Evolutionary conservation across 2,329 filamentous ascomycete species (phyloP), one percentile per base, ranked within the genome.

Genomic region (Pseudogymnoascus sp.): DNA sequence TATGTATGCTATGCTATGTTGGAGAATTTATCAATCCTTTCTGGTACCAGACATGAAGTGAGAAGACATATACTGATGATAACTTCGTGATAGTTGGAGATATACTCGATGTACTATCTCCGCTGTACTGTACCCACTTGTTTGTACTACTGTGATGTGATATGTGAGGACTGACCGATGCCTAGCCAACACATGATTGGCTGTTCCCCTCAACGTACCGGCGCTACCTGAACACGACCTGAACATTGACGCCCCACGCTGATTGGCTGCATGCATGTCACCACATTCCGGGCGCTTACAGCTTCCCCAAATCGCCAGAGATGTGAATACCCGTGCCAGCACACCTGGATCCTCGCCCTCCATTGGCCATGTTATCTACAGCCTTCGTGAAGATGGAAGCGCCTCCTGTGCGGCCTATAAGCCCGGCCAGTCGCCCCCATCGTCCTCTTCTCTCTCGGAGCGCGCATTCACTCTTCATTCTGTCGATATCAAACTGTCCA

Each of bases 281-380:
- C n/a, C 47, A 54, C 47, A 54, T 54, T 32, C 47, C 47, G 47
- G 47, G 47, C 47, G 47, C 47, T 54, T 54, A 54, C 47, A 54
- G 47, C 47, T 54, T 12, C 5, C 25, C 25, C 43, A 16, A 18
- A 54, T n/a, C 43, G 43, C 43, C 43, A 54, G 43, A 54, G n/a
- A n/a, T 54, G 43, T 54, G 43, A 54, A 54, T 54, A 32, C 47
- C 47, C 47, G 28, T 54, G 25, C 47, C 47, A 54, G 47, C 47
- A 54, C 47, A 54, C 47, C 32, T 54, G 25, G 25, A 54, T 54
- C 43, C 43, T 28, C 43, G 14, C 25, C 43, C 25, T 54, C 43
- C 43, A 54, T 54, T 54, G 43, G 43, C 43, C 25, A 18, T 6
- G 16, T 20, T 22, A n/a, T 30, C 28, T 54, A 25, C 43, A 54